phyloP scores from a whole-genome alignment of 805 yeast genomes.

The Kluyveromyces siamensis region DNA sequence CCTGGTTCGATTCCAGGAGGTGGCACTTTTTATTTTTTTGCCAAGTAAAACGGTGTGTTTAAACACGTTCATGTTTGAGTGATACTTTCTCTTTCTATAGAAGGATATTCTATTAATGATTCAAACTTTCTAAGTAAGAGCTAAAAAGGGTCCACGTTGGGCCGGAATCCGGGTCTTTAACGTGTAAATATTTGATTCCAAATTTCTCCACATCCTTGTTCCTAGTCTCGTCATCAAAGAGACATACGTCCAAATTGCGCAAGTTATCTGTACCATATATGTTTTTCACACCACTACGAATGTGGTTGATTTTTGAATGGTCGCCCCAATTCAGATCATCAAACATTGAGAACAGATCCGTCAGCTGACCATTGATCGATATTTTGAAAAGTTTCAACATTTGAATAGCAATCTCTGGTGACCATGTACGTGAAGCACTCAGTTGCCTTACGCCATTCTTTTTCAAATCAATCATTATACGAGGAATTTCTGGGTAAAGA shows the following conservation, averaged over 20 bases:
- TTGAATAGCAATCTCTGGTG: conserved; percentile 68
- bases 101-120: not conserved
- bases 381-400: conserved; percentile 47
- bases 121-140: not conserved
- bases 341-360: conserved; percentile 32
- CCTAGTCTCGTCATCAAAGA: conserved; percentile 75
- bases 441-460: conserved; percentile 42
- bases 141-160: not conserved
- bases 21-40: conserved; percentile 33
- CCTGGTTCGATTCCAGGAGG: conserved; percentile 68
- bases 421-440: conserved; percentile 72
- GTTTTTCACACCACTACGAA: conserved; percentile 46
- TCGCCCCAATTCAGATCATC: conserved; percentile 64
- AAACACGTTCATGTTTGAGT: no score
- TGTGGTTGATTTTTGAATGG: conserved; percentile 46
- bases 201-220: conserved; percentile 65
- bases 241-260: conserved; percentile 31
- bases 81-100: no score
- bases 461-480: conserved; percentile 45
- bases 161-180: conserved; percentile 31
- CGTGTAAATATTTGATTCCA: conserved; percentile 62
- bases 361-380: conserved; percentile 30
- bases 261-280: conserved; percentile 44
- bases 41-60: no score
- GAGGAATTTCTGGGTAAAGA: conserved; percentile 61